Base-by-base conservation (phyloP, 2,329 filamentous ascomycete genomes). In the Botryotinia convoluta region DNA sequence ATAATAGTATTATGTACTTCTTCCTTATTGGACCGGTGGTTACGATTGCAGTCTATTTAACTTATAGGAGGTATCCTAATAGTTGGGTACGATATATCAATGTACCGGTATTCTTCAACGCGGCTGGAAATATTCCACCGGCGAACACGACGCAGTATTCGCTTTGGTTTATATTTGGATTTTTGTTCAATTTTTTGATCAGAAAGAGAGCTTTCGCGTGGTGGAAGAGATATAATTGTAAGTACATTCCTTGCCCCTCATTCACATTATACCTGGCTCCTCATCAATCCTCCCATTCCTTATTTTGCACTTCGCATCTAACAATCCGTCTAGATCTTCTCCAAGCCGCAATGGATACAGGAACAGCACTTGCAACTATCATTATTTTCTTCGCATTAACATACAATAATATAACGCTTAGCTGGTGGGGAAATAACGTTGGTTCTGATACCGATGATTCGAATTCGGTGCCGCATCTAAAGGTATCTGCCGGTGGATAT, bases 21-120 rank as follows among this genome's bases (percentile, higher is more conserved):
- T 88, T 88, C 76, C 85, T 86, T 2, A 77, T 87, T 12, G 87
- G 87, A 83, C 26, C 80, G 81, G 69, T 88, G 8, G 82, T 90
- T 0, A 91, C 91, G 3, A 79, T 93, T 35, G 74, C 87, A 18
- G 88, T 91, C 74, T 93, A 84, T 77, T 61, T 84, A 29, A 57
- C 80, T 9, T 60, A 90, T 8, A 87, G 90, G 51, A 83, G 84
- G 69, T 92, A 86, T 80, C 90, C 90, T 48, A 87, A 85, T 79
- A 37, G 65, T 20, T 68, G 65, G 65, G 65, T 74, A 80, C 77
- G 85, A 37, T 85, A 87, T 74, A 82, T 87, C 42, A 85, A 87
- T 77, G 84, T 84, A 1, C 84, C 86, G 3, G 84, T 84, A 37
- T 81, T 87, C 64, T 82, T 86, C 78, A 85, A 84, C 67, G 85